A percentile compares a stretch with the other conserved stretches of the same genome.
Conservation (phyloP, 2,329 filamentous ascomycete species). For the Colletotrichum lini region DNA sequence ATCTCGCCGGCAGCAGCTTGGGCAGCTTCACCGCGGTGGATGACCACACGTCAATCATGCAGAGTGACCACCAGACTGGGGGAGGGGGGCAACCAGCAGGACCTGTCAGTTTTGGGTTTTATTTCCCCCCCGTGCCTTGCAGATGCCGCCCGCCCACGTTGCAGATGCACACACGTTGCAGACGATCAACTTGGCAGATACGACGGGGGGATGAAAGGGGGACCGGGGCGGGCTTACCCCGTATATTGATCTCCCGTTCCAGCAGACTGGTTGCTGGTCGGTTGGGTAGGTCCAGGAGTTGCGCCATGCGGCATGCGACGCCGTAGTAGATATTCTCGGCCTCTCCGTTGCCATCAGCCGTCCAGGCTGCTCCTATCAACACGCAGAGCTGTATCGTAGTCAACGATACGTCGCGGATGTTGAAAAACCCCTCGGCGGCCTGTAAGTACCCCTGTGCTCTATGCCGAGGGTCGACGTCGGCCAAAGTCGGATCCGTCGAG, state of each 20-base stretch:
- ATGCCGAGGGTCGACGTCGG: slow-evolving; percentile 43
- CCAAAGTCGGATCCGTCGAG: slow-evolving; percentile 44
- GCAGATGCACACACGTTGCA: slow-evolving; percentile 20
- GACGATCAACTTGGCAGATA: slow-evolving; percentile 5
- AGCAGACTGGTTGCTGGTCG: slow-evolving; percentile 46
- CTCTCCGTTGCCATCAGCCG: slow-evolving; percentile 53
- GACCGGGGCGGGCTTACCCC: slow-evolving; percentile 43
- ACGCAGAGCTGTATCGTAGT: slow-evolving; percentile 56
- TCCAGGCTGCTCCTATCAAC: slow-evolving; percentile 53
- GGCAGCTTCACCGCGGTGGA: slow-evolving; percentile 46
- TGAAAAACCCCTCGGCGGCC: slow-evolving; percentile 47
- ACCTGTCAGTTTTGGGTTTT: slow-evolving; percentile 24
- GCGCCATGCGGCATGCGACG: slow-evolving; percentile 53
- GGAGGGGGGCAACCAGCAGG: not conserved
- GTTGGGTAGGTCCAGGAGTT: slow-evolving; percentile 53
- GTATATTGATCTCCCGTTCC: slow-evolving; percentile 53
- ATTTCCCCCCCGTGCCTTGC: slow-evolving; percentile 23
- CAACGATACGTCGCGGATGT: slow-evolving; percentile 54
- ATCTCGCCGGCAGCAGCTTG: slow-evolving; percentile 43
- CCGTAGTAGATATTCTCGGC: slow-evolving; percentile 57
- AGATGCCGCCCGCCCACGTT: slow-evolving; percentile 11
- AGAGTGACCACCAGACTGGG: slow-evolving; percentile 46
- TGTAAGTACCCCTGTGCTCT: slow-evolving; percentile 44
- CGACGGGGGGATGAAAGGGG: not conserved
- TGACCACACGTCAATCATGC: slow-evolving; percentile 46